Conservation (phyloP, 306 rosid genomes). For the Luffa acutangula region DNA sequence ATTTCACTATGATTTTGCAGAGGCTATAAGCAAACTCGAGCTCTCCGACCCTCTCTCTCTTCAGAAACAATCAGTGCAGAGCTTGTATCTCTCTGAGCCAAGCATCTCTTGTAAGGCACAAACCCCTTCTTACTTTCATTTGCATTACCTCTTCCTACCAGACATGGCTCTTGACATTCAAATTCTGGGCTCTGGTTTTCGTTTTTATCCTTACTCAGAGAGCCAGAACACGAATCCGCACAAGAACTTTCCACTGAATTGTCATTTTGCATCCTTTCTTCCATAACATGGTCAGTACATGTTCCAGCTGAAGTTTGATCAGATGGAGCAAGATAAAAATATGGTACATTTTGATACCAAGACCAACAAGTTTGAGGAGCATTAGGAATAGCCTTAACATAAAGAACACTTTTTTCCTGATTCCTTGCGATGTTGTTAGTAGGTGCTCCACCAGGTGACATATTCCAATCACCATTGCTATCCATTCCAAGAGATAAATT, state of each 20-base stretch:
- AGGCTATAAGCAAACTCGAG: constrained; percentile 60
- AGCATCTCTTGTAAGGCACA: constrained; percentile 74
- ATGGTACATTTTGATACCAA: constrained; percentile 31
- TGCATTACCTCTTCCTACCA: constrained; percentile 16
- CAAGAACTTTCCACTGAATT: constrained; percentile 33
- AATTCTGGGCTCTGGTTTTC: constrained; percentile 33
- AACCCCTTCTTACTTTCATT: constrained; percentile 51
- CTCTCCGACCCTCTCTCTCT: constrained; percentile 58
- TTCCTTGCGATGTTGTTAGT: background rate
- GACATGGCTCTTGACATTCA: constrained; percentile 5
- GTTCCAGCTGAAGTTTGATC: constrained; percentile 19
- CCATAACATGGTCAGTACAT: constrained; percentile 18
- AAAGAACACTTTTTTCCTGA: background rate
- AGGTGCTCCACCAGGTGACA: constrained; percentile 14
- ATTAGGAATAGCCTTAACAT: constrained; percentile 9
- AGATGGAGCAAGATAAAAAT: constrained; percentile 12
- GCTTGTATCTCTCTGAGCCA: constrained; percentile 50
- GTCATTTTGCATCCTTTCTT: constrained; percentile 26
- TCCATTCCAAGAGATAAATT: constrained; percentile 35
- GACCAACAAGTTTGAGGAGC: constrained; percentile 34
- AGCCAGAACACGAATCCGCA: constrained; percentile 39
- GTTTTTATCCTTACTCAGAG: constrained; percentile 23
- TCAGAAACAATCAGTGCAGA: constrained; percentile 31
- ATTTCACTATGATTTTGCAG: background rate
- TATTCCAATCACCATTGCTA: constrained; percentile 11